Base-by-base conservation (phyloP, 2,329 filamentous ascomycete genomes). In the Uncinocarpus reesii region DNA sequence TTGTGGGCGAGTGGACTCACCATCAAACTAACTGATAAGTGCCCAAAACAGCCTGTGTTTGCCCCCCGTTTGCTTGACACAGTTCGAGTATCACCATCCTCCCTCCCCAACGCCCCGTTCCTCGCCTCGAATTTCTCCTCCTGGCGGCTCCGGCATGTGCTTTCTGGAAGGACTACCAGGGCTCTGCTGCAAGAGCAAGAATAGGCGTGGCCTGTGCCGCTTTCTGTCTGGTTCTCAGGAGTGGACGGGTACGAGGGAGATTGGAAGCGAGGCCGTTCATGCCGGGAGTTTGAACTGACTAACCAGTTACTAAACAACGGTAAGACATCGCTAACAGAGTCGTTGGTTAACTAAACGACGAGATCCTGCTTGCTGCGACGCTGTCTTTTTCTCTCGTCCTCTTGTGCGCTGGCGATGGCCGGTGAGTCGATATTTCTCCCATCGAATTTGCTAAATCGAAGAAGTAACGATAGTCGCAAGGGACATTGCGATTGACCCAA, bases 31-130 rank as follows among this genome's bases (percentile, higher is more conserved):
- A 16, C 42, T 24, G n/a, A n/a, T n/a, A n/a, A n/a, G n/a, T n/a
- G n/a, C n/a, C n/a, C 42, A 15, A 45, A 45, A 45, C 42, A 34
- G 29, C 21, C 42, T 15, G n/a, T 23, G 41, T 43, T 43, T 43
- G 16, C 41, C 41, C 23, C 24, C 15, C 24, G 26, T 43, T 32
- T 34, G 15, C 21, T 32, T 36, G 32, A 45, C 18, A 45, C 32
- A 21, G 31, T 13, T 7, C 31, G 29, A 15, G 42, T 36, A 15
- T 35, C 42, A 45, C 31, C 42, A 18, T 40, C 36, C 36, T 40
- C n/a, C 20, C 21, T n/a, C 11, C 11, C 20, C 20, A 6, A 13
- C 15, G 11, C 18, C 20, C 7, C n/a, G 7, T 4, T 18, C 35
- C 21, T 26, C 36, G 36, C 20, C 11, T 40, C 20, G 36, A 40